Percentiles rank a stretch among this genome's conserved stretches.
Evolutionary conservation across 106 monocot genomes (phyloP).

Genomic region (Allium cepa): DNA sequence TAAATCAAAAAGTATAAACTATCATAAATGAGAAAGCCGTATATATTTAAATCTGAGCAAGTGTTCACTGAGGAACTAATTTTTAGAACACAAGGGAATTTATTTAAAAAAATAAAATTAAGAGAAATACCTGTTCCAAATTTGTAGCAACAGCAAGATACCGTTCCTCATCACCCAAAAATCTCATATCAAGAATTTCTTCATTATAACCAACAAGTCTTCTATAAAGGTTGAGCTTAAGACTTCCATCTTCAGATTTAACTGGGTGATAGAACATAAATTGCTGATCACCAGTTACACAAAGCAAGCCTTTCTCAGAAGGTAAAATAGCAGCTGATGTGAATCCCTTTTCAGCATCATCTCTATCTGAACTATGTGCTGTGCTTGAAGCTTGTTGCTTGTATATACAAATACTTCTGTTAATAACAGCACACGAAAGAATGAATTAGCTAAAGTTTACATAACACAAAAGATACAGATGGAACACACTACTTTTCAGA

Average conservation of each 20-base stretch:
- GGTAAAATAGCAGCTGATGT: slow-evolving; percentile 60
- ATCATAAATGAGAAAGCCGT: too few species aligned
- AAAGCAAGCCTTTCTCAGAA: slow-evolving; percentile 57
- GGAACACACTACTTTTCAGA: slow-evolving; percentile 34
- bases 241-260: slow-evolving; percentile 35
- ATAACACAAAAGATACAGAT: background rate
- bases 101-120: background rate
- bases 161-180: slow-evolving; percentile 82
- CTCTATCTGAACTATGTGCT: slow-evolving; percentile 38
- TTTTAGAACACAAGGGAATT: too few species aligned
- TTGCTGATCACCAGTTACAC: slow-evolving; percentile 87
- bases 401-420: slow-evolving; percentile 60
- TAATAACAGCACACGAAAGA: background rate
- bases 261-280: slow-evolving; percentile 66
- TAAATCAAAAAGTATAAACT: background rate
- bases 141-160: slow-evolving; percentile 93
- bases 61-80: too few species aligned
- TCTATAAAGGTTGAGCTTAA: slow-evolving; percentile 52
- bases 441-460: background rate
- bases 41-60: too few species aligned
- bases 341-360: slow-evolving; percentile 67
- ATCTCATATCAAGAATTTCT: slow-evolving; percentile 89
- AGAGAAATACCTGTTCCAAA: slow-evolving; percentile 67
- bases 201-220: slow-evolving; percentile 88
- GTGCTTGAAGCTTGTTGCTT: slow-evolving; percentile 78